Percentiles rank a stretch among this genome's conserved stretches.
phyloP scores from a whole-genome alignment of 345 rosid genomes.

The Salix purpurea region DNA sequence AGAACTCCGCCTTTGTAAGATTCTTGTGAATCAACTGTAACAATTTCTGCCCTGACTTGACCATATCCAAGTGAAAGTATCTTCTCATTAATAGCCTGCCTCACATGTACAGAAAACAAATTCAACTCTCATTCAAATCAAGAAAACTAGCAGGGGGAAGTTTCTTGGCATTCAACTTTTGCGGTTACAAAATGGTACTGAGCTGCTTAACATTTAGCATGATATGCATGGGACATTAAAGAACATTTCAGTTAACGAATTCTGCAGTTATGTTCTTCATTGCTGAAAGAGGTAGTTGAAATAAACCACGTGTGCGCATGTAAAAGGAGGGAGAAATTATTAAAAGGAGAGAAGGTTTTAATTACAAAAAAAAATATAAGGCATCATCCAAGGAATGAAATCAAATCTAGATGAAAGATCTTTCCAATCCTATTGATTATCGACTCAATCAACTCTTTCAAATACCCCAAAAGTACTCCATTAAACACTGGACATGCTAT shows the following conservation, averaged over 20 bases:
- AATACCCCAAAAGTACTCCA: too few species aligned
- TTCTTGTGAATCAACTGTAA: conserved; percentile 74
- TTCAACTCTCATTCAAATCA: neutral
- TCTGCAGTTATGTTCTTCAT: neutral
- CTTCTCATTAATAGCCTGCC: conserved; percentile 81
- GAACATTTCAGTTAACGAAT: neutral
- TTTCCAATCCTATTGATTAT: too few species aligned
- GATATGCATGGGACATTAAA: neutral
- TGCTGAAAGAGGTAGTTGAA: neutral
- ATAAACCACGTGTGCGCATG: too few species aligned
- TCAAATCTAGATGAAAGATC: too few species aligned
- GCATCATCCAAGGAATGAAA: too few species aligned
- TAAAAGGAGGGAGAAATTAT: too few species aligned
- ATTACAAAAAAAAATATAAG: too few species aligned
- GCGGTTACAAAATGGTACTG: neutral
- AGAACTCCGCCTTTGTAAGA: conserved; percentile 63
- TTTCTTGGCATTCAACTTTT: too few species aligned
- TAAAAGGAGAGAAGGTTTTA: too few species aligned
- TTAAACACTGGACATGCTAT: too few species aligned
- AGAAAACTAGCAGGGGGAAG: neutral
- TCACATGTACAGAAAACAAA: neutral
- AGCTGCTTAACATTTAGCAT: neutral
- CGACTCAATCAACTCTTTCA: too few species aligned
- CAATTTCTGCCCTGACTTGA: conserved; percentile 52
- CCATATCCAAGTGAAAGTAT: conserved; percentile 59